Evolutionary conservation across 257 asterid species (phyloP).

Genomic region (Solanum bulbocastanum): DNA sequence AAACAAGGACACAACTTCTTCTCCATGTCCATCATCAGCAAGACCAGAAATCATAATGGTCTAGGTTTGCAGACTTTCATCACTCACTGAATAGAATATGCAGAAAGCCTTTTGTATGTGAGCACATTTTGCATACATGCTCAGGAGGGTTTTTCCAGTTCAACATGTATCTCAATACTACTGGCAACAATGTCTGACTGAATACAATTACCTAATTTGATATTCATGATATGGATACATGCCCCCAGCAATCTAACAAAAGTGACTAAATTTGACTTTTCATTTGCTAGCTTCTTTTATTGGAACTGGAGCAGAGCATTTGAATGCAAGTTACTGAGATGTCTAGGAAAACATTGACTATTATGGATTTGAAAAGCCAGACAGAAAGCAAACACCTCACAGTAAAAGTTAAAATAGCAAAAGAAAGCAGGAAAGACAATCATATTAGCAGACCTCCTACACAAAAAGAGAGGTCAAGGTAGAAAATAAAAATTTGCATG

Average conservation of each 20-base stretch:
- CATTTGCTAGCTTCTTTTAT: too few species aligned
- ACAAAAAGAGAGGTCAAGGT: neutral
- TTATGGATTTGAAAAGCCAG: too few species aligned
- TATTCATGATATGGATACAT: neutral
- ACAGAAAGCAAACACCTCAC: neutral
- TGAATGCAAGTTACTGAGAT: too few species aligned
- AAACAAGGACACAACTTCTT: neutral
- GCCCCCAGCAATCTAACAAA: too few species aligned
- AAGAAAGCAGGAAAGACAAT: neutral
- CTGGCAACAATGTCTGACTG: neutral
- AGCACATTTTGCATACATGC: constrained; percentile 58
- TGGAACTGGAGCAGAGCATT: too few species aligned
- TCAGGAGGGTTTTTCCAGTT: constrained; percentile 26
- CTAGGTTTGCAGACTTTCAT: constrained; percentile 12
- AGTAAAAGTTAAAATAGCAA: neutral
- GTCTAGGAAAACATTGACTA: too few species aligned
- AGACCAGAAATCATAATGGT: constrained; percentile 61
- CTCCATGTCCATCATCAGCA: constrained; percentile 48
- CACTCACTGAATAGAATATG: too few species aligned
- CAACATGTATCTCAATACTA: too few species aligned
- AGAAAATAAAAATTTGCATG: neutral
- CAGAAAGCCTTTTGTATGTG: neutral
- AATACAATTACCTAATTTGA: constrained; percentile 42
- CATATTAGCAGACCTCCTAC: neutral
- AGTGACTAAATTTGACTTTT: too few species aligned